phyloP scores from a whole-genome alignment of 257 asterid genomes.

The Galeopsis tetrahit region DNA sequence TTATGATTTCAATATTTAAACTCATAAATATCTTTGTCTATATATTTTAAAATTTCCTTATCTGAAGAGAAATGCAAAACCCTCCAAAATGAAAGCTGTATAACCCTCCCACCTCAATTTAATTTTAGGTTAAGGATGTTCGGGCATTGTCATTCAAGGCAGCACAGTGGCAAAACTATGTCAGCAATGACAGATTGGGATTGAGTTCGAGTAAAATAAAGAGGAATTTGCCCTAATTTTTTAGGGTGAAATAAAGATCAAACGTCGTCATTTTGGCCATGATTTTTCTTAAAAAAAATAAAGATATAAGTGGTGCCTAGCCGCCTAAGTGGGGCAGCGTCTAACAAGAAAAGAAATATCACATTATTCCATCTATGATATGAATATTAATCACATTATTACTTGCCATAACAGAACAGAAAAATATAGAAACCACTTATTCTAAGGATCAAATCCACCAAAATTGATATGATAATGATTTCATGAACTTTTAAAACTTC shows the following conservation, averaged over 20 bases:
- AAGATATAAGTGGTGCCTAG: not conserved
- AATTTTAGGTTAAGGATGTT: conserved; percentile 3
- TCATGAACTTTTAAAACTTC: conserved; percentile 12
- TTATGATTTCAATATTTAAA: not conserved
- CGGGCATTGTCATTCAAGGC: not conserved
- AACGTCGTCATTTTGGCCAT: not conserved
- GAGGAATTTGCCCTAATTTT: not conserved
- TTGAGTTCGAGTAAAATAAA: not conserved
- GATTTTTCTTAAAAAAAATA: not conserved
- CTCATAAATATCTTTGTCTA: not conserved
- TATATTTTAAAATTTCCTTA: not conserved
- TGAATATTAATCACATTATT: not conserved
- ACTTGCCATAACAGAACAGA: not conserved
- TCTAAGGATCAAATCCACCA: conserved; percentile 19
- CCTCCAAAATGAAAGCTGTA: not conserved
- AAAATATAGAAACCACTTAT: conserved; percentile 8
- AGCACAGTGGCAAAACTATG: not conserved
- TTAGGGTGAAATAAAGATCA: not conserved
- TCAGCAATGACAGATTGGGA: not conserved
- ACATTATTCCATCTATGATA: conserved; percentile 2
- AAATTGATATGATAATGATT: not conserved
- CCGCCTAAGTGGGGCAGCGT: not conserved
- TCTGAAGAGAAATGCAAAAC: not conserved
- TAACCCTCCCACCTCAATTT: not conserved
- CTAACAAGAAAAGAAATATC: not conserved